Evolutionary conservation across 805 yeast genomes (phyloP), one percentile per base, ranked within the genome.

Genomic region (Ogataea zsoltii): DNA sequence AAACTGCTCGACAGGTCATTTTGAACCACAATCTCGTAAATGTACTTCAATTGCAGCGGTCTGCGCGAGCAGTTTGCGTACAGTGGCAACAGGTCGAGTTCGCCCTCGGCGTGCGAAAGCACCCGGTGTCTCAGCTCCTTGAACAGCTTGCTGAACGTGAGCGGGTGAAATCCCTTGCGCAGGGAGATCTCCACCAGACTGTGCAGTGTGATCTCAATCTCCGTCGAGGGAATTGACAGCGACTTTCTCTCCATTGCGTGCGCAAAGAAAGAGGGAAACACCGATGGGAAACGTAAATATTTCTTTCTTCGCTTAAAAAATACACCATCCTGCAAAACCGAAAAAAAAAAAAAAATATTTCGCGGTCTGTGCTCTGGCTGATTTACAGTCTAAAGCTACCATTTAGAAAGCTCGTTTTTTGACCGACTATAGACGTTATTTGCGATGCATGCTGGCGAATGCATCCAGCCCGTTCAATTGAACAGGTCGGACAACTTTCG

Each of bases 101-200:
- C 33, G 18, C 18, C 34, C 4, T 42, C 21, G 2, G 41, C 42
- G 9, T 41, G 28, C 9, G 53, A 25, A 11, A 43, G 21, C 2
- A 39, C 37, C 35, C 54, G 56, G 36, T 58, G 57, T 37, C 50
- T 55, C 44, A 50, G 60, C 38, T 65, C 68, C 23, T 55, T 58
- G 41, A 53, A 57, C 14, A 64, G 50, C 41, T 54, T 60, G 10
- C 51, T 46, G 46, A 65, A 65, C 3, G 55, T 52, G 10, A 55
- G 34, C 4, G 67, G 61, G 32, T 58, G 55, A 36, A 56, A 59
- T 12, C 48, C 46, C 41, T 58, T 55, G 23, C 35, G 30, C 19
- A 62, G 42, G 28, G 63, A 53, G n/a, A 55, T 49, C 6, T 45
- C 36, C 2, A 65, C 38, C 13, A 65, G 42, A 14, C 47, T 49